Conservation (phyloP, 2,329 filamentous ascomycete genomes). For the Trichoderma koningii region DNA sequence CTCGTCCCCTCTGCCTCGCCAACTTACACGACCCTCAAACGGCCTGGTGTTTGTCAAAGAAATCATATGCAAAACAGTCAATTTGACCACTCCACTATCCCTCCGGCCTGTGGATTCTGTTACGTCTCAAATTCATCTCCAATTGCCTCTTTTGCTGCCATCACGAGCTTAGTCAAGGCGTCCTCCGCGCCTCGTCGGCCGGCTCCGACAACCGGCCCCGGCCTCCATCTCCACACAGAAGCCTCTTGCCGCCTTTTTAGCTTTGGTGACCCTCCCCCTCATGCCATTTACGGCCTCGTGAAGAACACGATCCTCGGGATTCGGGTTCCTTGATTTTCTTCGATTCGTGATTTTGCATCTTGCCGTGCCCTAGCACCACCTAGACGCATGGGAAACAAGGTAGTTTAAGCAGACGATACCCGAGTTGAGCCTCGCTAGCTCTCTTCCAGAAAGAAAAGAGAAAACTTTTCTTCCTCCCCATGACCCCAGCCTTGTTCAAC, state of each 20-base stretch:
- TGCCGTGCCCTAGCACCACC: not conserved
- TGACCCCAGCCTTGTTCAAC: not conserved
- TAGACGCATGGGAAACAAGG: not conserved
- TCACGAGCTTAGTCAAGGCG: conserved; percentile 7
- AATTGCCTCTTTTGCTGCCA: not conserved
- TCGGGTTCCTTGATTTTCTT: not conserved
- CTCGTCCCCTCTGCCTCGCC: not conserved
- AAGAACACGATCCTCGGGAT: not conserved
- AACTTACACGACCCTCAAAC: not conserved
- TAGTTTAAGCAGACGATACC: not conserved
- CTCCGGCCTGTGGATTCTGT: conserved; percentile 1
- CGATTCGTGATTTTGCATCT: not conserved
- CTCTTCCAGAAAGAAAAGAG: not conserved
- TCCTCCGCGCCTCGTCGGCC: conserved; percentile 21
- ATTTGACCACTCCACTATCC: not conserved
- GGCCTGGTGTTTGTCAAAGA: too few species aligned
- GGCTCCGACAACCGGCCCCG: conserved; percentile 21
- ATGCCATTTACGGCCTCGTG: conserved; percentile 4
- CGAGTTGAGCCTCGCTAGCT: conserved; percentile 14
- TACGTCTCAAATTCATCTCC: conserved; percentile 2
- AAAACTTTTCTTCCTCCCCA: not conserved
- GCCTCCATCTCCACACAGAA: conserved; percentile 8
- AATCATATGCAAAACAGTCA: not conserved
- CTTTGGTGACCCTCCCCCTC: conserved; percentile 15
- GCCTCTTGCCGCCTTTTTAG: conserved; percentile 4